Base-by-base conservation (phyloP, 257 asterid species). In the Rauvolfia tetraphylla region DNA sequence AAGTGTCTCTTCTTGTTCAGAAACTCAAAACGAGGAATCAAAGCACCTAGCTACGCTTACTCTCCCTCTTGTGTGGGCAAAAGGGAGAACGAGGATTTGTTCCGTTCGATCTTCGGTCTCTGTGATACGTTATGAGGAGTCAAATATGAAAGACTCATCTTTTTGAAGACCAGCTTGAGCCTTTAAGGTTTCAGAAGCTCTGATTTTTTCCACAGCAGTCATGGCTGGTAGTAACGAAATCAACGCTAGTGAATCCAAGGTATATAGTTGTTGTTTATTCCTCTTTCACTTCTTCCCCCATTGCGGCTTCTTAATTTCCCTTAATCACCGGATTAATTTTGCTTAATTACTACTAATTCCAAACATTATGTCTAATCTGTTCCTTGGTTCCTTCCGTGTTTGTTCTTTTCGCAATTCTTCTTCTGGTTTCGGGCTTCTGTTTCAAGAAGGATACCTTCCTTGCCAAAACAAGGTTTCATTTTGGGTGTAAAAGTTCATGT, bases 151-250 rank as follows among this genome's bases (percentile, higher is more conserved):
- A 73, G 49, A 38, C 67, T 80, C 39, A 31, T 82, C 59, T 72
- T 79, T 79, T 51, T 68, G 59, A 65, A 81, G 82, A 82, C 78
- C 85, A 82, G 56, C 23, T 34, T 23, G 76, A 42, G 74, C 74
- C 69, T 74, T 68, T 81, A 46, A 72, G 46, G 72, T 71, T 49
- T 68, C 54, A n/a, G 8, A 38, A 44, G 22, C 31, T 29, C 56
- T 33, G 15, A 75, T 51, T 41, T 69, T 80, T 38, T 71, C 48
- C 67, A 39, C 56, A 2, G 63, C 25, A 20, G 41, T 62, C 46
- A 87, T 87, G 90, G 90, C 85, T 42, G 88, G 87, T 38, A 83
- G 83, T 79, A 83, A 84, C 73, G 88, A 83, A 71, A 77, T 87
- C 79, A 84, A 81, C 83, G 81, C 79, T 11, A 87, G 63, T 70